These are phyloP conservation scores for Syncephalastrum sp. DNA, from an alignment of 371 early-diverging fungal genomes.

Conservation along the genomic window DNA sequence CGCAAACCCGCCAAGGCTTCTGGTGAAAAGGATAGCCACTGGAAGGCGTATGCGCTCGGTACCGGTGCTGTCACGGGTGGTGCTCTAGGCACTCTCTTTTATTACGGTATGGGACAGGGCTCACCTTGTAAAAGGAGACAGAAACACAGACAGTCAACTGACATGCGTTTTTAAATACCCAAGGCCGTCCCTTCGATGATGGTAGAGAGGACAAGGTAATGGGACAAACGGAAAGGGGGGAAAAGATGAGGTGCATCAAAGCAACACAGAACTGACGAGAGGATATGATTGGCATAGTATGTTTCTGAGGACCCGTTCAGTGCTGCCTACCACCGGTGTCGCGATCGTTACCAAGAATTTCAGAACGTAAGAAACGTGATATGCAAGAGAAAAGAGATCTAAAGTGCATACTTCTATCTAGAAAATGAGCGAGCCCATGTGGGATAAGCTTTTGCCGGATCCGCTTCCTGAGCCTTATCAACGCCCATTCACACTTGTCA, in stretches of 20 bases:
- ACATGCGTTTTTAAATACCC: not conserved
- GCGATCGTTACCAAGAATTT: constrained; percentile 44
- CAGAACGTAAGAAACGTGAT: constrained; percentile 24
- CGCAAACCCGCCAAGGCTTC: constrained; percentile 49
- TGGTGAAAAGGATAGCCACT: constrained; percentile 20
- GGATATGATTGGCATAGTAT: constrained; percentile 26
- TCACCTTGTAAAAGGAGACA: no score
- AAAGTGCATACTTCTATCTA: constrained; percentile 4
- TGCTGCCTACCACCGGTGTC: constrained; percentile 43
- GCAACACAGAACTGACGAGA: no score
- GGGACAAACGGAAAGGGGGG: not conserved
- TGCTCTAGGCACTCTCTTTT: constrained; percentile 20
- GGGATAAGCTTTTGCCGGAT: constrained; percentile 88
- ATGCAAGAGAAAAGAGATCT: not conserved
- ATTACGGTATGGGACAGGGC: constrained; percentile 19
- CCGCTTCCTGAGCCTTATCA: constrained; percentile 80
- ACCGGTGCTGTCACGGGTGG: constrained; percentile 22
- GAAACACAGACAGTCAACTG: not conserved
- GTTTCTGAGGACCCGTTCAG: constrained; percentile 29
- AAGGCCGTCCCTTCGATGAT: constrained; percentile 34
- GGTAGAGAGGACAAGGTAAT: constrained; percentile 32
- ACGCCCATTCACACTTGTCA: constrained; percentile 86
- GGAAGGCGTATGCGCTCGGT: constrained; percentile 27
- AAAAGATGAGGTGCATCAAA: not conserved
- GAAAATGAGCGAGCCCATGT: constrained; percentile 62